Conservation (phyloP, 768 basidiomycete species). For the Dentipellis fragilis region DNA sequence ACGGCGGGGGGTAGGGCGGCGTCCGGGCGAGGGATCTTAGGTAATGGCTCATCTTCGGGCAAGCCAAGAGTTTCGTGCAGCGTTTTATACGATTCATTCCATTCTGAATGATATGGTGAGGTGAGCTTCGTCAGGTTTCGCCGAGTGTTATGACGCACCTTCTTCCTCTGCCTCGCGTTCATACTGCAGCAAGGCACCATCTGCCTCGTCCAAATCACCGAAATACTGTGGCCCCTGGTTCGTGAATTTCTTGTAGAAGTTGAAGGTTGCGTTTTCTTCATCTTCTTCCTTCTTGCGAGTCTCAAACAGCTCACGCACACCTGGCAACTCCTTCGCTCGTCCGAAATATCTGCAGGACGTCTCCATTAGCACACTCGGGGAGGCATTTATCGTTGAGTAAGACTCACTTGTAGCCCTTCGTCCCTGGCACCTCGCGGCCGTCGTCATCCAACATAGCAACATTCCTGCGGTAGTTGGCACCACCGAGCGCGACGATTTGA, state of each 20-base stretch:
- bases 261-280: constrained; percentile 71
- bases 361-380: neutral
- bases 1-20: constrained; percentile 12
- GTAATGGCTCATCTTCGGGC: constrained; percentile 35
- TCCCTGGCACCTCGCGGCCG: constrained; percentile 92
- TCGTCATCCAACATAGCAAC: constrained; percentile 92
- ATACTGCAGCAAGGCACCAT: constrained; percentile 54
- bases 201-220: constrained; percentile 81
- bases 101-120: neutral
- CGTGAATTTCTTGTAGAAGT: constrained; percentile 81
- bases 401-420: constrained; percentile 88
- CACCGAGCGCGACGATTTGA: constrained; percentile 91
- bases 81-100: constrained; percentile 2
- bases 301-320: constrained; percentile 90
- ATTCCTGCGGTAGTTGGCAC: constrained; percentile 91
- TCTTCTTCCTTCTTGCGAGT: constrained; percentile 79
- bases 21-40: constrained; percentile 36
- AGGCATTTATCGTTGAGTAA: neutral
- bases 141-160: constrained; percentile 29
- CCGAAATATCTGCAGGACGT: constrained; percentile 76
- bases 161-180: constrained; percentile 67
- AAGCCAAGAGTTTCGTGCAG: constrained; percentile 9
- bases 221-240: constrained; percentile 84
- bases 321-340: constrained; percentile 90
- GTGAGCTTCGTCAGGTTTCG: neutral